Evolutionary conservation across 148 eudicot genomes (phyloP).

Genomic region (Rhododendron ferrugineum): DNA sequence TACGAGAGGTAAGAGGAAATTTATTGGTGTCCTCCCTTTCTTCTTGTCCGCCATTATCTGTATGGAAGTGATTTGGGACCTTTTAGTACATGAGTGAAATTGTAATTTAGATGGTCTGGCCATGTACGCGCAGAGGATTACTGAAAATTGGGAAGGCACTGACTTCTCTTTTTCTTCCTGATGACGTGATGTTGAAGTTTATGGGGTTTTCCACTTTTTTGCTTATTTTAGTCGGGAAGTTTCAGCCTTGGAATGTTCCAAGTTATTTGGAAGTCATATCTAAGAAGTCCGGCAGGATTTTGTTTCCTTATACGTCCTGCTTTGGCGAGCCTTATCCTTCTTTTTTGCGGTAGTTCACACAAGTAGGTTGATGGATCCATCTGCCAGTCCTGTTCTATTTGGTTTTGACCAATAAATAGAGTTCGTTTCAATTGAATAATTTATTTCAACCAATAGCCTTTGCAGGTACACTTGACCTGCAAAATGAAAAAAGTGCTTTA

Average conservation of each 20-base stretch:
- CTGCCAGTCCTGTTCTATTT: background rate
- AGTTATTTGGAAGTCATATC: background rate
- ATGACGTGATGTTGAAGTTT: background rate
- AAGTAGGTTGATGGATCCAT: background rate
- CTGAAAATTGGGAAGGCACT: background rate
- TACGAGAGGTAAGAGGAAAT: background rate
- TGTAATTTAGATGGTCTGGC: background rate
- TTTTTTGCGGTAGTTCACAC: background rate
- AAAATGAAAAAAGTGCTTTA: background rate
- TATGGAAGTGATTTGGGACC: too few relatives aligned
- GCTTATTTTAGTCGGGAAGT: background rate
- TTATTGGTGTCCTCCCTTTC: background rate
- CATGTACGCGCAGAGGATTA: background rate
- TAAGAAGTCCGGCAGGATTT: background rate
- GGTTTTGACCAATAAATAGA: background rate
- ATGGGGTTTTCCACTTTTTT: background rate
- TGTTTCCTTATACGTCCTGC: background rate
- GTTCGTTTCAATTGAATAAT: background rate
- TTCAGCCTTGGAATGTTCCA: background rate
- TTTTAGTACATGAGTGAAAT: background rate
- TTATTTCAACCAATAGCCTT: background rate
- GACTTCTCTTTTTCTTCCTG: background rate
- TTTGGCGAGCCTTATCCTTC: background rate
- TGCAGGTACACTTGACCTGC: background rate
- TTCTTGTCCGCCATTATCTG: too few relatives aligned